Evolutionary conservation across 2,329 filamentous ascomycete species (phyloP).

Genomic region (Clarireedia paspali): DNA sequence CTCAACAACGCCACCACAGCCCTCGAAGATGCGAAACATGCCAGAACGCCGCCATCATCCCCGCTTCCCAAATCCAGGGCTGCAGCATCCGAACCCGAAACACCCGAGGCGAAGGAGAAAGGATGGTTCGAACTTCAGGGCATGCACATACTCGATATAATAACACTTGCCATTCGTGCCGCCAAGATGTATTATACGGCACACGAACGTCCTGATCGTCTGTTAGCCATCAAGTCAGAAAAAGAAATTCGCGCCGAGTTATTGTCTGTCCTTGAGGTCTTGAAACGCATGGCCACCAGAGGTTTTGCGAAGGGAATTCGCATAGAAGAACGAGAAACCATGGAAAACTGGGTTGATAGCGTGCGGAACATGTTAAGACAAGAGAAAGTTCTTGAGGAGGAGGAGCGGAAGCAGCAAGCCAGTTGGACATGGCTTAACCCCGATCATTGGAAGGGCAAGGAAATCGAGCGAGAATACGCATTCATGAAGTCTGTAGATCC

Average conservation of each 20-base stretch:
- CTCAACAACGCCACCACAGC: slow-evolving; percentile 63
- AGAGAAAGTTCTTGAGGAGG: slow-evolving; percentile 70
- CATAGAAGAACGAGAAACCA: slow-evolving; percentile 66
- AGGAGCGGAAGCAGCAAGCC: slow-evolving; percentile 57
- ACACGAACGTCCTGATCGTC: slow-evolving; percentile 76
- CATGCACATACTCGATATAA: slow-evolving; percentile 83
- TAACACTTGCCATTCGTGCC: slow-evolving; percentile 89
- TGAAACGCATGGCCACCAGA: slow-evolving; percentile 85
- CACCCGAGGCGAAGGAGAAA: slow-evolving; percentile 30
- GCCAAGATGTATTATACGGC: slow-evolving; percentile 95
- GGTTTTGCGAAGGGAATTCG: slow-evolving; percentile 79
- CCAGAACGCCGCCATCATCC: slow-evolving; percentile 19
- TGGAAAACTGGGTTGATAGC: slow-evolving; percentile 71
- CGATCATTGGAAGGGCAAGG: slow-evolving; percentile 62
- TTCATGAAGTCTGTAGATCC: slow-evolving; percentile 73
- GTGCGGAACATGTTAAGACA: slow-evolving; percentile 69
- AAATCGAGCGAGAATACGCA: slow-evolving; percentile 70
- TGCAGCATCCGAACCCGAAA: slow-evolving; percentile 21
- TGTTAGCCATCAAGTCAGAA: slow-evolving; percentile 83
- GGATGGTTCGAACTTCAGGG: slow-evolving; percentile 85
- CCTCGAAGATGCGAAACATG: slow-evolving; percentile 49
- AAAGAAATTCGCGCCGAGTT: slow-evolving; percentile 77
- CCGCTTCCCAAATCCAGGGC: slow-evolving; percentile 14
- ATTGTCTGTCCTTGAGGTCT: slow-evolving; percentile 76
- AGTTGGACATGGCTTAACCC: slow-evolving; percentile 74